phyloP scores from a whole-genome alignment of 75 land plant genomes.

The Adiantum capillusveneris region DNA sequence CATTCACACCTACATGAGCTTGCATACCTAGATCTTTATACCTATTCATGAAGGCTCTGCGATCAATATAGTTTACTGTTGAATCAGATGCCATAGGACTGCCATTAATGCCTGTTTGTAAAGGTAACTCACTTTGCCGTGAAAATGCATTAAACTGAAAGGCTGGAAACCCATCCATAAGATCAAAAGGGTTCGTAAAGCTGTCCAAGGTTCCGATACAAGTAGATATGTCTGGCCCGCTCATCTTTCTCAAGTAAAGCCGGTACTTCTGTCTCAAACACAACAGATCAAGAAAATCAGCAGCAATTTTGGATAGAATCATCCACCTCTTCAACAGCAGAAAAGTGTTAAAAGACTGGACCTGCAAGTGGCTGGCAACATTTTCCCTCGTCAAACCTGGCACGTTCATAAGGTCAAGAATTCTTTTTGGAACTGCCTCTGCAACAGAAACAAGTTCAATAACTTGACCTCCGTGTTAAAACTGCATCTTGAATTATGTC shows the following conservation, averaged over 20 bases:
- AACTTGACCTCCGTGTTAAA: background rate
- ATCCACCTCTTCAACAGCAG: no score
- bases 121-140: no score
- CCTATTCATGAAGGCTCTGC: no score
- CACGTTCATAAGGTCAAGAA: conserved; percentile 84
- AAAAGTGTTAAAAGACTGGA: conserved; percentile 9
- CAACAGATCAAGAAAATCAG: background rate
- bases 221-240: background rate
- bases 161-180: no score
- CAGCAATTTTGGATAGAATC: background rate
- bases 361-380: conserved; percentile 97
- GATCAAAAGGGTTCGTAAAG: no score
- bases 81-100: no score
- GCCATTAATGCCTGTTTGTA: no score
- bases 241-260: conserved; percentile 71
- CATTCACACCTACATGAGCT: no score
- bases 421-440: conserved; percentile 94
- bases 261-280: conserved; percentile 67
- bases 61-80: no score
- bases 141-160: no score
- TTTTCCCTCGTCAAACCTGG: conserved; percentile 90
- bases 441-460: conserved; percentile 11
- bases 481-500: background rate
- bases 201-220: no score
- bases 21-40: no score